These are phyloP conservation scores for Helminthosporium solani DNA, from an alignment of 2,329 filamentous ascomycete species.

Conservation along the genomic window DNA sequence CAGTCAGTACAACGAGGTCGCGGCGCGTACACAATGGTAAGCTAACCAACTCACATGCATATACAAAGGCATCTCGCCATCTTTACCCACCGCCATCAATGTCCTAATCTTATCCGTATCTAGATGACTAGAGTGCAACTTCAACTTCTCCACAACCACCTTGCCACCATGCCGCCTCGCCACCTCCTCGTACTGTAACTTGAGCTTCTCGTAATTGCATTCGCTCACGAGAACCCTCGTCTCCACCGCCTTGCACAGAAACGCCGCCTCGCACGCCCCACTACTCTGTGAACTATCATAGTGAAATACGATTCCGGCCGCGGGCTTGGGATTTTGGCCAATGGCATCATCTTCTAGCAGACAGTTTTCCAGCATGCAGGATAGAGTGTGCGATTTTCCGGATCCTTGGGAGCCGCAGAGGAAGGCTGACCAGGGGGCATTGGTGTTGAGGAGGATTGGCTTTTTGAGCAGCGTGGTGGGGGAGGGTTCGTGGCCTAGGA, in stretches of 20 bases:
- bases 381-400: constrained; percentile 61
- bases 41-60: constrained; percentile 12
- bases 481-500: constrained; percentile 4
- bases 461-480: not conserved
- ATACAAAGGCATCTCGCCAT: constrained; percentile 16
- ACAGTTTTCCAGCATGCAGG: constrained; percentile 61
- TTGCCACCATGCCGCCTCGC: constrained; percentile 2
- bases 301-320: constrained; percentile 60
- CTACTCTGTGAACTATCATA: constrained; percentile 41
- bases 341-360: constrained; percentile 23
- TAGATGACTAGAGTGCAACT: constrained; percentile 10
- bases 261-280: constrained; percentile 18
- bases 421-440: constrained; percentile 58
- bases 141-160: constrained; percentile 12
- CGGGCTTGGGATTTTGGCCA: constrained; percentile 50
- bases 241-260: constrained; percentile 10
- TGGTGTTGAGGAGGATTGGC: constrained; percentile 52
- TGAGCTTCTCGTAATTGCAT: constrained; percentile 15
- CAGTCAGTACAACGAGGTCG: no score
- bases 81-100: constrained; percentile 19
- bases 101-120: constrained; percentile 18
- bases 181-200: constrained; percentile 12
- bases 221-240: constrained; percentile 18
- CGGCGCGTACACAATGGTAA: no score
- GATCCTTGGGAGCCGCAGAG: constrained; percentile 63